Percentiles rank a stretch among this genome's conserved stretches.
Conservation (phyloP, 345 rosid species). For the Eucalyptus camaldulensis region DNA sequence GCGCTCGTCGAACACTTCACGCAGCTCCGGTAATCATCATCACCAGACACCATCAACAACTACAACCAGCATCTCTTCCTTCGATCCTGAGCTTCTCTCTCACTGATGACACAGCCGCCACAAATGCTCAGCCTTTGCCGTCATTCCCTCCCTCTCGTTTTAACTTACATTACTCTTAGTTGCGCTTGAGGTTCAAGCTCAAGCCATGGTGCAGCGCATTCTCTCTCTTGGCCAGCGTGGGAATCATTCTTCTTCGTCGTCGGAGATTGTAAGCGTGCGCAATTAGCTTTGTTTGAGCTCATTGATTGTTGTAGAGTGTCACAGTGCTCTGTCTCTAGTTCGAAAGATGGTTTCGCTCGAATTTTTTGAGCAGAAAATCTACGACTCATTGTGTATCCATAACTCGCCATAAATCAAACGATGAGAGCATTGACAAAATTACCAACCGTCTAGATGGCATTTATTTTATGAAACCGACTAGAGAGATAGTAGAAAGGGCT, state of each 20-base stretch:
- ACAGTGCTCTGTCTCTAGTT: not conserved
- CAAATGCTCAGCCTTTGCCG: conserved; percentile 7
- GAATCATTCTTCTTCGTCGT: not conserved
- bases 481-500: not conserved
- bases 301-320: no score
- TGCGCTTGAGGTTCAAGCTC: not conserved
- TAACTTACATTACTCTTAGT: not conserved
- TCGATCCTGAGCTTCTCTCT: not conserved
- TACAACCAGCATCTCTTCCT: not conserved
- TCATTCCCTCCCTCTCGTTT: not conserved
- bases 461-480: not conserved
- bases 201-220: not conserved
- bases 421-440: not conserved
- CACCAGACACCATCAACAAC: not conserved
- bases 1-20: no score
- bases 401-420: not conserved
- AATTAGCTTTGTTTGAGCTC: not conserved
- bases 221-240: not conserved
- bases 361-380: not conserved
- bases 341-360: not conserved
- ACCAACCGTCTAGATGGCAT: not conserved
- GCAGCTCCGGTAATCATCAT: not conserved
- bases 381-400: not conserved
- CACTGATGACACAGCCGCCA: not conserved
- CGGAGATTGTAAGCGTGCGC: not conserved